Base-by-base conservation (phyloP, 371 early-diverging fungal species). In the Mucor irregularis region DNA sequence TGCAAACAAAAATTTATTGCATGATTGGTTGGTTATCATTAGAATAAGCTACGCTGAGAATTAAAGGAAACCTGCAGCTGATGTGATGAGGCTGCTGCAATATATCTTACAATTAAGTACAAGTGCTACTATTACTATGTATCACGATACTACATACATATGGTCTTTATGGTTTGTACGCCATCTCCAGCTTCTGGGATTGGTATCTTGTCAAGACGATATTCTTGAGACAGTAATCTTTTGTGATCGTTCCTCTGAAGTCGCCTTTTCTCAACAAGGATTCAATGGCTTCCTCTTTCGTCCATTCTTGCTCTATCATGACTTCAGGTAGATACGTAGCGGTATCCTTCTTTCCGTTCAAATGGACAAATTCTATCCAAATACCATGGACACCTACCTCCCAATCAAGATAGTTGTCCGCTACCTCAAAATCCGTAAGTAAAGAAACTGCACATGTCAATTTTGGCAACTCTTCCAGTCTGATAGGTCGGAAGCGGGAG, bases 261-360 rank as follows among this genome's bases (percentile, higher is more conserved):
- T 95, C 94, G 30, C 93, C 92, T 69, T 97, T 97, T 34, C 89
- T 75, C 42, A 96, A 76, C 57, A 95, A 69, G 0, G 92, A 88
- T 30, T 91, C 84, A 16, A 97, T 87, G 0, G 97, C 81, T 65
- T 94, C 88, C 17, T 68, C 57, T 58, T 96, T 89, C 2, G 83
- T 84, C 98, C 98, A 97, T 4, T 84, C 88, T 76, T 82, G 83
- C 43, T 82, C 83, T 0, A 45, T 33, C 40, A 75, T 77, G 8
- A 97, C 89, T 56, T 97, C 95, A 1, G 97, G 97, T 45, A 97
- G 71, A 66, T 90, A 97, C 1, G 97, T 97, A 3, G 95, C 92
- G 2, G 90, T 88, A 21, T 68, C 68, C 44, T 71, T 71, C n/a
- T 68, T 55, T 3, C 87, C 86, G 25, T 78, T 58, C 28, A 67